These are phyloP conservation scores for Suillus americanus DNA, from an alignment of 768 basidiomycete species.

Conservation along the genomic window DNA sequence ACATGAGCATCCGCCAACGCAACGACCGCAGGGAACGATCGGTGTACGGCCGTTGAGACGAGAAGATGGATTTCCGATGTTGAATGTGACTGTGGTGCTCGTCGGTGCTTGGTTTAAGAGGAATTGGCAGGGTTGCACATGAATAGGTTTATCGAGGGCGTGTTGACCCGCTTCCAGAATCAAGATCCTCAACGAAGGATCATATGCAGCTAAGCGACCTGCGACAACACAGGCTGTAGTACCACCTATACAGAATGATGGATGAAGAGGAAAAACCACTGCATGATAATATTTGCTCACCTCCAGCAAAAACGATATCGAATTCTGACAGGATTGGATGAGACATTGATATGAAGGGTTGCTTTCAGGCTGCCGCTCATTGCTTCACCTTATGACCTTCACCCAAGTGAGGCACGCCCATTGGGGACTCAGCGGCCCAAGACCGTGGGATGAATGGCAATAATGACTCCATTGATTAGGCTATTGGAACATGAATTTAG, in stretches of 20 bases:
- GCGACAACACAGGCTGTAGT: neutral
- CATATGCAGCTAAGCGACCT: neutral
- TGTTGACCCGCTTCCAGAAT: neutral
- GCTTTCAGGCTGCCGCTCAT: neutral
- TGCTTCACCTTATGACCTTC: neutral
- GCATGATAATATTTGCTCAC: neutral
- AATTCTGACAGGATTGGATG: neutral
- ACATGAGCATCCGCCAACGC: neutral
- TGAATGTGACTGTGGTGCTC: neutral
- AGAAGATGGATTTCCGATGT: neutral
- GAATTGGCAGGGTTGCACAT: neutral
- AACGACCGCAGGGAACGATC: neutral
- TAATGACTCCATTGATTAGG: too few species aligned
- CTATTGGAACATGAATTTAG: too few species aligned
- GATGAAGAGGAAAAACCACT: neutral
- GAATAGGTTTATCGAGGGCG: neutral
- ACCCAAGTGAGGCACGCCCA: neutral
- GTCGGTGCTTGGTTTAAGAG: neutral
- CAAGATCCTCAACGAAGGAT: neutral
- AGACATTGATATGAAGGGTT: neutral
- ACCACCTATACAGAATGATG: neutral
- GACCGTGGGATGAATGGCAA: neutral
- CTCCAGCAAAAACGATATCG: neutral
- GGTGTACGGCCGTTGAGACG: neutral
- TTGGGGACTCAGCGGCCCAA: too few species aligned